Evolutionary conservation across 164 flowering plant species (phyloP), one percentile per base, ranked within the genome.

Genomic region (Vitis amurensis): DNA sequence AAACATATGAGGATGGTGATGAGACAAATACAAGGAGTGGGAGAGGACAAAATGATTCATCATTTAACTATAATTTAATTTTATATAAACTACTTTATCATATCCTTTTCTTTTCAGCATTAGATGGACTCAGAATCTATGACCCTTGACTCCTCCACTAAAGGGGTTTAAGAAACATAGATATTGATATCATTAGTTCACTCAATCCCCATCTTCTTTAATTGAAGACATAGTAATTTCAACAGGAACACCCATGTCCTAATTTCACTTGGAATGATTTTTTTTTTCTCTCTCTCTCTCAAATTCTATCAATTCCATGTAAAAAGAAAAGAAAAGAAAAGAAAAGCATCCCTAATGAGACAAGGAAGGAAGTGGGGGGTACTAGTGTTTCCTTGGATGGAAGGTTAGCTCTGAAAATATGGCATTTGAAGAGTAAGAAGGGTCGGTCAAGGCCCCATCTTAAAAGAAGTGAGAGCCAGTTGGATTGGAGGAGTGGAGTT

Each of bases 141-240:
- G 80, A 78, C 79, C 76, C 82, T 87, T 90, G 90, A 88, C 94
- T 86, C 77, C 19, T 80, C 86, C 89, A 85, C 88, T 85, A 65
- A 57, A 62, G 69, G 7, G 44, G 64, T 79, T 74, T 58, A 71
- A 57, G 65, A n/a, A 23, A 59, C 55, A 64, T 64, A 48, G 13
- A 73, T 49, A 30, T 17, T 50, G 3, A 27, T 29, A n/a, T 37
- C 50, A 63, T 48, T 56, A 56, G 53, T 57, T 66, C 64, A 53
- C 50, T 67, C 68, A 56, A 56, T 73, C 44, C 52, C 68, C 47
- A 65, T 66, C 27, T 60, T 30, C 37, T 49, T 19, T 48, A 16
- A 16, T 55, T 31, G 31, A 55, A 55, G 16, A 16, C 23, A 2
- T 2, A 15, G 51, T 2, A 29, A 58, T 50, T 49, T 23, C 30